A percentile compares a stretch with the other conserved stretches of the same genome.
Evolutionary conservation across 306 rosid genomes (phyloP).

Genomic region (Dryas drummondii): DNA sequence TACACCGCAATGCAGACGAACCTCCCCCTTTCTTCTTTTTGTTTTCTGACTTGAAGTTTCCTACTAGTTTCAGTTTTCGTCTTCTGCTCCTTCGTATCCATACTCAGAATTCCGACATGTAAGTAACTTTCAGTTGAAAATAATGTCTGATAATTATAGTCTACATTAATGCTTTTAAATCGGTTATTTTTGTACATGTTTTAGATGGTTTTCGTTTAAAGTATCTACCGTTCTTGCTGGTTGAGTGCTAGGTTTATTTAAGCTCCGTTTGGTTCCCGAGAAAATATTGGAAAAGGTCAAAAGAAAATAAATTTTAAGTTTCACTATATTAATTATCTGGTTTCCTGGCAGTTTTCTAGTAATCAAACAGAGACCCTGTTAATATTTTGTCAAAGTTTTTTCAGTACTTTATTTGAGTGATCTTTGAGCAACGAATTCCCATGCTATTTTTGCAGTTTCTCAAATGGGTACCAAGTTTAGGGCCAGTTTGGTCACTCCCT

Average conservation of each 20-base stretch:
- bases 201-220: neutral
- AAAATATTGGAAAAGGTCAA: neutral
- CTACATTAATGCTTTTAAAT: neutral
- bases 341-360: neutral
- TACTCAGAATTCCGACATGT: neutral
- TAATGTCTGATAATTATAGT: neutral
- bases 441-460: conserved; percentile 22
- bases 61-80: conserved; percentile 14
- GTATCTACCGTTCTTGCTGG: neutral
- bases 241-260: neutral
- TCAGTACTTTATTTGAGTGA: neutral
- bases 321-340: neutral
- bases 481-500: conserved; percentile 23
- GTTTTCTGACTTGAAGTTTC: neutral
- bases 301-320: neutral
- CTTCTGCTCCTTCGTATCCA: neutral
- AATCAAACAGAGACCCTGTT: neutral
- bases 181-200: neutral
- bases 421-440: conserved; percentile 20
- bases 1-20: neutral
- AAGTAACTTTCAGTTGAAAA: neutral
- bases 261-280: conserved; percentile 15
- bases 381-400: neutral
- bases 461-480: conserved; percentile 38
- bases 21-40: neutral